phyloP scores from a whole-genome alignment of 2,329 filamentous ascomycete genomes.

The Pestalotiopsis sp. region DNA sequence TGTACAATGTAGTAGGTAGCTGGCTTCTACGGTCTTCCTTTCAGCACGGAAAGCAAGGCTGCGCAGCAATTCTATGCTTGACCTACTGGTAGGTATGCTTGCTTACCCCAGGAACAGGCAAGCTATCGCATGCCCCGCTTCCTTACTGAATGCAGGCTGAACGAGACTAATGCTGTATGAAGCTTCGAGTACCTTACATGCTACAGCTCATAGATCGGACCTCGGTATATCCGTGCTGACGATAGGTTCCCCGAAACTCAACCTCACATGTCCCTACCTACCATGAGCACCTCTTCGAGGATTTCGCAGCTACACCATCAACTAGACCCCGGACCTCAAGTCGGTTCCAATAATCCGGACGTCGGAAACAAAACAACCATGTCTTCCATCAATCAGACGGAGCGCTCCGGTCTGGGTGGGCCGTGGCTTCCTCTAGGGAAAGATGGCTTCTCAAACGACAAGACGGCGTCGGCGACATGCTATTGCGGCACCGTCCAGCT shows the following conservation, averaged over 20 bases:
- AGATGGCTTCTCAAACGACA: conserved; percentile 47
- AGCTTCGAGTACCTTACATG: no score
- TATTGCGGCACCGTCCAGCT: conserved; percentile 60
- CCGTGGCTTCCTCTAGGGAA: conserved; percentile 40
- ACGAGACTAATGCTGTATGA: no score
- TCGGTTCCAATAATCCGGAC: background rate
- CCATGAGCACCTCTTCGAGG: background rate
- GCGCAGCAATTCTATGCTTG: no score
- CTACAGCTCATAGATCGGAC: background rate
- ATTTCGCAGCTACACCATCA: background rate
- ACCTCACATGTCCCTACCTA: background rate
- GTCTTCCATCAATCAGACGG: background rate
- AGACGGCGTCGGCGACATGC: conserved; percentile 59
- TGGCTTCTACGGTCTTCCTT: no score
- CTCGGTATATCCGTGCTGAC: background rate
- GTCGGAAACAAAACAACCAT: background rate
- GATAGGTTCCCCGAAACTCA: background rate
- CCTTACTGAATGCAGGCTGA: no score
- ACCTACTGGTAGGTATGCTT: no score
- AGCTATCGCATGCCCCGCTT: no score
- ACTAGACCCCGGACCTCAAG: background rate
- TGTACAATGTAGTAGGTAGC: no score
- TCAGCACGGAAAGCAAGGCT: no score
- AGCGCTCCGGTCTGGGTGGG: background rate
- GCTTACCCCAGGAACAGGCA: no score